Evolutionary conservation across 2,329 filamentous ascomycete genomes (phyloP).

Genomic region (Pochonia chlamydosporia): DNA sequence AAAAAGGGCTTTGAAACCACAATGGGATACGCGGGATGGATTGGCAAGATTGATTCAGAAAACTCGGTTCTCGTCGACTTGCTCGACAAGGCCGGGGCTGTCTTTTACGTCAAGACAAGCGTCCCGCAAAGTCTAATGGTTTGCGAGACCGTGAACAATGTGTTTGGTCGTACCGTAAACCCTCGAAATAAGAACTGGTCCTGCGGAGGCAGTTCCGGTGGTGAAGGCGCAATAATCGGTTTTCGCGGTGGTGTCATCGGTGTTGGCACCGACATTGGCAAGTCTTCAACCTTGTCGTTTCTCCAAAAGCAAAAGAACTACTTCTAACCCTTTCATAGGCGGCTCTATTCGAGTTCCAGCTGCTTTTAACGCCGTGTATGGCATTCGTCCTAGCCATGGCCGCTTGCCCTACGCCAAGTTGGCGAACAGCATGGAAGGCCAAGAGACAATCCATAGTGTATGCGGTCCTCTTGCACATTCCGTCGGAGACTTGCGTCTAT

Average conservation of each 20-base stretch:
- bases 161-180: constrained; percentile 20
- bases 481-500: constrained; percentile 19
- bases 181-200: constrained; percentile 27
- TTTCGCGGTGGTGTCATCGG: constrained; percentile 19
- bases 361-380: constrained; percentile 49
- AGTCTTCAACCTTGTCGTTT: too few species aligned
- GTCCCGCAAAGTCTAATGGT: constrained; percentile 59
- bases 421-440: constrained; percentile 11
- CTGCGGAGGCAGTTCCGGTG: constrained; percentile 15
- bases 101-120: constrained; percentile 38
- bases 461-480: constrained; percentile 35
- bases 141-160: constrained; percentile 32
- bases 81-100: constrained; percentile 19
- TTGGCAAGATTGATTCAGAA: constrained; percentile 12
- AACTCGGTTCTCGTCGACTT: constrained; percentile 19
- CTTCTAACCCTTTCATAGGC: background rate
- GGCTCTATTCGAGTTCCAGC: constrained; percentile 48
- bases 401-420: constrained; percentile 40
- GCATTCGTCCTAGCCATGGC: constrained; percentile 49
- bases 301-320: too few species aligned
- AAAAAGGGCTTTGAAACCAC: constrained; percentile 18
- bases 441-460: constrained; percentile 21
- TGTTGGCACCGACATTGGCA: constrained; percentile 18
- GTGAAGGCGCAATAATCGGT: constrained; percentile 16
- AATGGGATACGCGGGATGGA: constrained; percentile 19